Evolutionary conservation across 257 asterid species (phyloP), one percentile per base, ranked within the genome.

Genomic region (Solanum ossicruentum): DNA sequence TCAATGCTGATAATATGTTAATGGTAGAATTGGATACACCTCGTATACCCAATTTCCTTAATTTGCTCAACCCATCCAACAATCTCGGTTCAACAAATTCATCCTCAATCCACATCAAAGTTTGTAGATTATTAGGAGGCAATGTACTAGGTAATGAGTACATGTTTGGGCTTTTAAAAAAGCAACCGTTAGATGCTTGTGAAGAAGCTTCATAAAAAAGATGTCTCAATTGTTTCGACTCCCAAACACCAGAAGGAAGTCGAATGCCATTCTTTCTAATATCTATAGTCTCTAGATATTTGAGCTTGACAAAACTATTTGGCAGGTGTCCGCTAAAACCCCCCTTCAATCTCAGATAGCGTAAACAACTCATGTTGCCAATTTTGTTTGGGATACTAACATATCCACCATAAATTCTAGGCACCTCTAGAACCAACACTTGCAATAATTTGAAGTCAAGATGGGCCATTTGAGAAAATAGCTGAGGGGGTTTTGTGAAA

Each of bases 331-430:
- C 18, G 3, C 0, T 6, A 28, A 23, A 9, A 2, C 18, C 0
- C 43, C 72, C 87, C 57, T 16, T 3, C 0, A 55, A 55, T 16
- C 13, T 3, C 54, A 49, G 54, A 49, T 81, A 63, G 12, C 82
- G 26, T 73, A 84, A 80, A 26, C 43, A 71, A 55, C 43, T 58
- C 61, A 87, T 18, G 6, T 71, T 85, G 36, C 81, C 82, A 16
- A 85, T 5, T 26, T 43, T 67, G 15, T 51, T 26, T 28, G 87
- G 84, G 32, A 84, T 5, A 45, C 43, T 18, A 4, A 49, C 21
- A 45, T 28, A 3, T 7, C 10, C 3, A 11, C 12, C 2, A 28
- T 1, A 28, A 28, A 28, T 28, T 39, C 4, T 4, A 65, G 41
- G 11, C 45, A 23, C 13, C n/a, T 26, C 81, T 20, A 86, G 8